Base-by-base conservation (phyloP, 73 alveolate species). In the Effrenium voratum region DNA sequence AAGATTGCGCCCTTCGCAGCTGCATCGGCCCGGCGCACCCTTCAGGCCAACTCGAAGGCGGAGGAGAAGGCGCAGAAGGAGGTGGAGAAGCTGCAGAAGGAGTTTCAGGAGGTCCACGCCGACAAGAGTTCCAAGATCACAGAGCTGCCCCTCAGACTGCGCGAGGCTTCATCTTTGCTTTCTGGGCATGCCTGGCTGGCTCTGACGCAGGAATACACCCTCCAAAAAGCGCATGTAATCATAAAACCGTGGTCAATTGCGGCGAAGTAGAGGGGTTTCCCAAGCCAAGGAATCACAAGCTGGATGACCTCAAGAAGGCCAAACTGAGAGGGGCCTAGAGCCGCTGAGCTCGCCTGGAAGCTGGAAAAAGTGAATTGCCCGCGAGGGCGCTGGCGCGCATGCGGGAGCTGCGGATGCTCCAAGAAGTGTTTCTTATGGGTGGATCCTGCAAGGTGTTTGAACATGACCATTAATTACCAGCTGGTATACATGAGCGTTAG, bases 61-160 rank as follows among this genome's bases (percentile, higher is more conserved):
- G 93, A 84, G 47, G 93, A 52, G 80, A 52, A 84, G 26, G 93
- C 93, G 2, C 80, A 84, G 46, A 59, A 34, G 41, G 93, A 84
- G 38, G 93, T 84, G 43, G 47, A 38, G 36, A 63, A 59, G 46
- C 72, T 84, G 43, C 93, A 84, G 59, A 45, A 55, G 26, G 73
- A 84, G 80, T 84, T 84, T 80, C 93, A 36, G 60, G 22, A 55
- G 60, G 52, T 84, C 57, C 93, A 84, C 43, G 40, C 12, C 26
- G 46, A 60, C 80, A 84, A 84, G 80, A 84, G 41, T 44, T 43
- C 72, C 43, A 84, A 57, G 93, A 57, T 84, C 57, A 84, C 93
- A 15, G 45, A 38, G 73, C 46, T 84, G 93, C 52, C 2, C 41
- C 93, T 84, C 38, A 60, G 93, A 84, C 43, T 6, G 52, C 36